phyloP scores from a whole-genome alignment of 495 filamentous ascomycete genomes.

The Penicillium cinerascens region DNA sequence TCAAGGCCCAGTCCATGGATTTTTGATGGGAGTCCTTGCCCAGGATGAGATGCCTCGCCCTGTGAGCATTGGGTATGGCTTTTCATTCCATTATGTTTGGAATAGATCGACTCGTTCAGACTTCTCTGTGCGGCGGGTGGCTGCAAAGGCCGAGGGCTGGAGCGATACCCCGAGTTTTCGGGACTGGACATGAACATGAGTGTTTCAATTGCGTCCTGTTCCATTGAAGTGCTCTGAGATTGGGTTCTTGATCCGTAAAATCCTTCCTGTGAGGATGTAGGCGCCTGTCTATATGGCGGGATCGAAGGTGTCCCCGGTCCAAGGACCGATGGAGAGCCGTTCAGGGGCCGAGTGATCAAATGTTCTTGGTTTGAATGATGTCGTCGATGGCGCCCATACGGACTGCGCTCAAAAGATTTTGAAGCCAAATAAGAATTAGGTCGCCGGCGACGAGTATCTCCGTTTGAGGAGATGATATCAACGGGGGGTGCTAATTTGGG shows the following conservation, averaged over 20 bases:
- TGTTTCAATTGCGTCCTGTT: slow-evolving; percentile 85
- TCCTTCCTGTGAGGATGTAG: slow-evolving; percentile 23
- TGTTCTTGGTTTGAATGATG: slow-evolving; percentile 39
- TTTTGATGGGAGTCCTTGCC: slow-evolving; percentile 3
- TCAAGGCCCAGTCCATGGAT: slow-evolving; percentile 23
- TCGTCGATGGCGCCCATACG: slow-evolving; percentile 32
- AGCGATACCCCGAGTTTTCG: slow-evolving; percentile 59
- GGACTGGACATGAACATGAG: slow-evolving; percentile 86
- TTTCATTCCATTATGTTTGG: slow-evolving; percentile 10
- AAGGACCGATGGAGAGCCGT: slow-evolving; percentile 20
- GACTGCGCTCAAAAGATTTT: slow-evolving; percentile 18
- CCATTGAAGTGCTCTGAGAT: slow-evolving; percentile 65
- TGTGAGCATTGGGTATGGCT: slow-evolving; percentile 22
- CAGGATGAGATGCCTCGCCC: slow-evolving; percentile 11
- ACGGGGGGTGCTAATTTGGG: slow-evolving; percentile 57
- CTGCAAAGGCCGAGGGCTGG: slow-evolving; percentile 32
- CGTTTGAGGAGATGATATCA: slow-evolving; percentile 44
- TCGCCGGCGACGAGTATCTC: slow-evolving; percentile 28
- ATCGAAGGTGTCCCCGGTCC: slow-evolving; percentile 33
- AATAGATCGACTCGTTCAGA: slow-evolving; percentile 30
- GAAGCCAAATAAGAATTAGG: slow-evolving; percentile 39
- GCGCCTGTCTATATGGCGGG: slow-evolving; percentile 27
- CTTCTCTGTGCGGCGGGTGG: slow-evolving; percentile 25
- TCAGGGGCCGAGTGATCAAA: slow-evolving; percentile 10
- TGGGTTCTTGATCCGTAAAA: slow-evolving; percentile 47